Base-by-base conservation (phyloP, 2,329 filamentous ascomycete species). In the Delphinella strobiligena region DNA sequence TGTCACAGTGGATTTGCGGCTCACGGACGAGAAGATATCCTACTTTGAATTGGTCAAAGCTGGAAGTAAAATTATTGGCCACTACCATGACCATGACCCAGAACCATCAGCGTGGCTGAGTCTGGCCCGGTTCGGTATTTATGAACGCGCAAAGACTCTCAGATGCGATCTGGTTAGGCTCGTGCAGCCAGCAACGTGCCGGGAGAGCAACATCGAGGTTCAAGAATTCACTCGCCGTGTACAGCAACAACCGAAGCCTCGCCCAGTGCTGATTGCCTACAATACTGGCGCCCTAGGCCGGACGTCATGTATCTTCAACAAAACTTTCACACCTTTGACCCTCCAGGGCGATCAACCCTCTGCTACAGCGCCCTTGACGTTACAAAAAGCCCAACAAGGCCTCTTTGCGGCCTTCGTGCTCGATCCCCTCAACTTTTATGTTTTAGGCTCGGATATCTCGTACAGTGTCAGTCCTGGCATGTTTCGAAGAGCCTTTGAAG, bases 381-480 rank as follows among this genome's bases (percentile, higher is more conserved):
- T 78, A 1, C 61, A 68, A 8, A 72, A 82, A 44, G 74, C 79
- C 0, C 81, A 79, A 4, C 61, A 72, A 44, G 75, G 78, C 1
- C 66, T 86, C 0, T 83, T 78, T 50, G 67, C 75, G 3, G 77
- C 74, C 1, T 82, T 80, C 42, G 66, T 80, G 1, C 72, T 77
- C 37, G 78, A 85, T 31, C 69, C 77, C 0, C 75, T 87, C 66
- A 75, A 78, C 36, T 75, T 83, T 40, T 82, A 81, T 48, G 78
- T 87, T 24, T 74, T 86, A 37, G 82, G 82, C n/a, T 77, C 74
- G 40, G 78, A 78, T 40, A 75, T 82, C 8, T 73, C 69, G 36
- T 83, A 82, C 61, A 85, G 78, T 53, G 57, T 87, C 40, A 86
- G 82, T 0, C 82, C 82, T 1, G 77, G 78, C 5, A 87, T 87